Evolutionary conservation across 495 filamentous ascomycete genomes (phyloP).

Genomic region (Mytilinidion resinicola): DNA sequence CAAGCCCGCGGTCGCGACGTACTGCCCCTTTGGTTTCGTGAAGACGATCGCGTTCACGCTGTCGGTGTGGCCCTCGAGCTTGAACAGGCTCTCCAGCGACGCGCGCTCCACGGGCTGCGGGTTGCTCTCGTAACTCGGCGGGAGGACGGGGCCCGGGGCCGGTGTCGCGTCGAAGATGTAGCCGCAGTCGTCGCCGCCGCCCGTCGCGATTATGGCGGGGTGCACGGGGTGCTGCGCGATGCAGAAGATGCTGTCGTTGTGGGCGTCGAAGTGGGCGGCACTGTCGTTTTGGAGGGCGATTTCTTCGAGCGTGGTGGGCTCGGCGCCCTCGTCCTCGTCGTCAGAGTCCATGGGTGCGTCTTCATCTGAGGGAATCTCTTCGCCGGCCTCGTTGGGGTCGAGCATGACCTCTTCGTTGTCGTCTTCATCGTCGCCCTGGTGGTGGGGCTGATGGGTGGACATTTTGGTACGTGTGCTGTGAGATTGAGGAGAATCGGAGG

Average conservation of each 20-base stretch:
- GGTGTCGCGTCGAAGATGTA: conserved; percentile 75
- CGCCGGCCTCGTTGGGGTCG: conserved; percentile 36
- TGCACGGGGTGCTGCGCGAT: conserved; percentile 84
- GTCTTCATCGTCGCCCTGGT: conserved; percentile 15
- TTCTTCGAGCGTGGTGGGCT: conserved; percentile 47
- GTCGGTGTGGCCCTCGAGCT: conserved; percentile 81
- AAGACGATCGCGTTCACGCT: conserved; percentile 81
- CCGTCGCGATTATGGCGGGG: conserved; percentile 74
- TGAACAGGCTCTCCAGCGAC: conserved; percentile 55
- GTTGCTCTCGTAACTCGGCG: conserved; percentile 65
- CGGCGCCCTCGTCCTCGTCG: conserved; percentile 44
- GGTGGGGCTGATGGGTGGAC: conserved; percentile 26
- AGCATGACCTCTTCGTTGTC: conserved; percentile 39
- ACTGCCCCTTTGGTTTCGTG: conserved; percentile 75
- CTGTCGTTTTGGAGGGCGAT: conserved; percentile 84
- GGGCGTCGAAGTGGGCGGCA: conserved; percentile 79
- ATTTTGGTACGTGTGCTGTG: conserved; percentile 10
- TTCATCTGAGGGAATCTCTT: conserved; percentile 36
- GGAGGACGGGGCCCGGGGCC: conserved; percentile 56
- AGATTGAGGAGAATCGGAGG: not conserved
- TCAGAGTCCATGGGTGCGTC: conserved; percentile 52
- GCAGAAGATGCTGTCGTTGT: conserved; percentile 84
- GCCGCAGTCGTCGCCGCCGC: conserved; percentile 74
- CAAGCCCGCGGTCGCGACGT: conserved; percentile 76
- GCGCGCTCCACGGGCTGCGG: conserved; percentile 52